Evolutionary conservation across 495 filamentous ascomycete species (phyloP).

Genomic region (Podospora pseudoanserina): DNA sequence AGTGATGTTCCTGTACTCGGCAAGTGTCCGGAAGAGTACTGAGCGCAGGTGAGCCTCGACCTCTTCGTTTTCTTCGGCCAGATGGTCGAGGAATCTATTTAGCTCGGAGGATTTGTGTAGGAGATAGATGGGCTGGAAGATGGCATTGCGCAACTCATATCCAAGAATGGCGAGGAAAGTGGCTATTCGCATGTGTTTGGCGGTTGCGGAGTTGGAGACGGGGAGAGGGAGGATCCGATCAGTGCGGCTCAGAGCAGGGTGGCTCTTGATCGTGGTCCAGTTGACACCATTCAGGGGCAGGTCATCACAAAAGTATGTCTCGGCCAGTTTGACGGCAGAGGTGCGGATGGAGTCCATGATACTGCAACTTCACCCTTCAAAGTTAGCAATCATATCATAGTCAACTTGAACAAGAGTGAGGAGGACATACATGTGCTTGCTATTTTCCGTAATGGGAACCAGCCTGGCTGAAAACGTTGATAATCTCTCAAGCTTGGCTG

Average conservation of each 20-base stretch:
- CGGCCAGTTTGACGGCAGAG: constrained; percentile 11
- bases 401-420: neutral
- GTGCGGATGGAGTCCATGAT: constrained; percentile 10
- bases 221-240: constrained; percentile 17
- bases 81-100: constrained; percentile 6
- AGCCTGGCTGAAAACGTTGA: neutral
- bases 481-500: neutral
- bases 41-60: constrained; percentile 24
- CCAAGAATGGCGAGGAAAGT: constrained; percentile 19
- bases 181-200: constrained; percentile 28
- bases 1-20: neutral
- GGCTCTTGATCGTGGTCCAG: constrained; percentile 12
- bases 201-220: constrained; percentile 14
- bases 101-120: constrained; percentile 8
- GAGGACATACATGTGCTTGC: neutral
- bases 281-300: neutral
- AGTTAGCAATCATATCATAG: neutral
- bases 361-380: neutral
- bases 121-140: constrained; percentile 27
- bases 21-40: constrained; percentile 13
- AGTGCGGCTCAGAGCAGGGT: neutral
- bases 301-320: neutral
- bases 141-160: constrained; percentile 3
- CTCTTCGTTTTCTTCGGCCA: constrained; percentile 7
- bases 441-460: neutral